Evolutionary conservation across 73 alveolate species (phyloP).

Genomic region (Symbiodinium natans): DNA sequence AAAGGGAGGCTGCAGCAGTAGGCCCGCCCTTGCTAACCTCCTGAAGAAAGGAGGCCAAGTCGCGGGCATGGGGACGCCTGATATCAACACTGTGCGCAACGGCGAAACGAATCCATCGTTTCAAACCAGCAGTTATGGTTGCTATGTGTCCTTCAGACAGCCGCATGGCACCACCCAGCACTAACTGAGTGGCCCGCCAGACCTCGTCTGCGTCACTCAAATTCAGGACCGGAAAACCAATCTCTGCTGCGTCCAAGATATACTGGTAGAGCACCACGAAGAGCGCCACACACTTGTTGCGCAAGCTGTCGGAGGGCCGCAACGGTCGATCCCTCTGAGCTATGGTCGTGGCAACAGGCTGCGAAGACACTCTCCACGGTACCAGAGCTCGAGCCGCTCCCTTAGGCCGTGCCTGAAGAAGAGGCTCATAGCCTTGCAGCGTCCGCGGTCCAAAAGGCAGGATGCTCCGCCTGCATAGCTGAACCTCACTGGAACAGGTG

Average conservation of each 20-base stretch:
- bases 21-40: conserved; percentile 18
- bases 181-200: neutral
- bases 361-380: neutral
- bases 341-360: neutral
- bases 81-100: neutral
- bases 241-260: neutral
- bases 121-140: neutral
- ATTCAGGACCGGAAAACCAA: neutral
- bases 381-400: neutral
- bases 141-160: neutral
- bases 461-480: neutral
- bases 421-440: no score
- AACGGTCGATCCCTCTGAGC: neutral
- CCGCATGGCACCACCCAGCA: neutral
- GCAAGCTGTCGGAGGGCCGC: neutral
- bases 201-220: neutral
- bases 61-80: neutral
- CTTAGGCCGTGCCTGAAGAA: neutral
- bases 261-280: neutral
- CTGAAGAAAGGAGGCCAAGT: neutral
- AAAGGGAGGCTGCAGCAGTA: conserved; percentile 10
- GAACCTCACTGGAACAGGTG: neutral
- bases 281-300: neutral
- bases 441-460: neutral
- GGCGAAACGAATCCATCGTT: neutral